A percentile compares a stretch with the other conserved stretches of the same genome.
These are phyloP conservation scores for Odontarrhena argentea DNA, from an alignment of 345 rosid species.

Conservation along the genomic window DNA sequence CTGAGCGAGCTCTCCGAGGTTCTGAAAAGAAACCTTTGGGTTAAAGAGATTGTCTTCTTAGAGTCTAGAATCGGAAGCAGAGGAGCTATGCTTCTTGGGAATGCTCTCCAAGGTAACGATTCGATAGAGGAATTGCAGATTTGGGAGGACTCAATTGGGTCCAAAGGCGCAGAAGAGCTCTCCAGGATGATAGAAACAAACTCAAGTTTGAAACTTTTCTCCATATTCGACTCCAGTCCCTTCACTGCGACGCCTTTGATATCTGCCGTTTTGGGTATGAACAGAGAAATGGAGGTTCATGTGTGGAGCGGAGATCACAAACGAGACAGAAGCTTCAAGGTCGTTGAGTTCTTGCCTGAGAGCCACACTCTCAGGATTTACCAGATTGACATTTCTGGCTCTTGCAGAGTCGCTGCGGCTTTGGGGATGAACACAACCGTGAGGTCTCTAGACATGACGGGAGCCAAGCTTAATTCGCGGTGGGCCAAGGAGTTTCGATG, in stretches of 20 bases:
- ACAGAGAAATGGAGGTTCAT: slow-evolving; percentile 79
- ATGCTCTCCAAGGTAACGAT: slow-evolving; percentile 69
- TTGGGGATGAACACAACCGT: slow-evolving; percentile 82
- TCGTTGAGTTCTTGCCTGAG: slow-evolving; percentile 79
- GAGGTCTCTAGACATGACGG: slow-evolving; percentile 75
- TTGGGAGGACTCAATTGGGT: slow-evolving; percentile 95
- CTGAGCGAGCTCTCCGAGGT: slow-evolving; percentile 59
- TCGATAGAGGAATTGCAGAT: slow-evolving; percentile 87
- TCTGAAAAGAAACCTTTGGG: slow-evolving; percentile 55
- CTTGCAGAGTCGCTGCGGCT: slow-evolving; percentile 82
- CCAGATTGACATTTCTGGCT: slow-evolving; percentile 63
- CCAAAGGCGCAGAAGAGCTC: slow-evolving; percentile 89
- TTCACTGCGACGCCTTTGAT: slow-evolving; percentile 76
- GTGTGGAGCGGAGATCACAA: slow-evolving; percentile 68
- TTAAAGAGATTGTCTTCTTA: slow-evolving; percentile 63
- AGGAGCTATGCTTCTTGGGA: slow-evolving; percentile 69
- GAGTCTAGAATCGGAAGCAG: slow-evolving; percentile 56
- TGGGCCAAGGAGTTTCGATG: slow-evolving; percentile 88
- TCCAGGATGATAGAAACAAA: slow-evolving; percentile 91
- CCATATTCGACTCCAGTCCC: slow-evolving; percentile 70
- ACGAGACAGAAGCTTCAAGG: slow-evolving; percentile 66
- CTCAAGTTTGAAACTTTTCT: slow-evolving; percentile 70
- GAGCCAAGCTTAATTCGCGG: slow-evolving; percentile 67
- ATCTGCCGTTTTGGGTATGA: slow-evolving; percentile 87
- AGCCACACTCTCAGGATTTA: slow-evolving; percentile 65